Base-by-base conservation (phyloP, 306 rosid species). In the Vicia sativa region DNA sequence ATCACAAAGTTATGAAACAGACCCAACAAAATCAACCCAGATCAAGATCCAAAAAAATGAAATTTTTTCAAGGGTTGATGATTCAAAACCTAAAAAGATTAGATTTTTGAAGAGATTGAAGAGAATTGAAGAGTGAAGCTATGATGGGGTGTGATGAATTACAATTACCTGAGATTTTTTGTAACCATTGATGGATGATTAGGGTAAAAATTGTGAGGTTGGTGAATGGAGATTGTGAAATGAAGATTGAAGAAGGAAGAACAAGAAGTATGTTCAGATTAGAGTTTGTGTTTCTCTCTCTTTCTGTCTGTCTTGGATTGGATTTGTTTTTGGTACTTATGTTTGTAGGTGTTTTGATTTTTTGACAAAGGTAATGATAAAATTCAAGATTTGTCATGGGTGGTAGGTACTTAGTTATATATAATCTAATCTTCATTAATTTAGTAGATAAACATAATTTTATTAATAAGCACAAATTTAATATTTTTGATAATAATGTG, bases 121-220 rank as follows among this genome's bases (percentile, higher is more conserved):
- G n/a, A 58, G 67, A 77, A 42, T 3, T 41, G 72, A 64, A 59
- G 68, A 65, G 38, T 72, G 64, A 37, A 74, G 74, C 84, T 46
- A 29, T 21, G 66, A 34, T 29, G 69, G 81, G 45, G 74, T 11
- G 34, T 34, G 45, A 23, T 61, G 70, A 71, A 5, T 2, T 18
- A 12, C 6, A 65, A 71, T 56, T 73, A 78, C 84, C 84, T 73
- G 3, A 28, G 72, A 66, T 67, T 67, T 72, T n/a, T 68, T 54
- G 70, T 28, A 54, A 75, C 10, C 74, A 62, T 68, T 55, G 61
- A 23, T 53, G 19, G 55, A 18, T 44, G 50, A 45, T 48, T 10
- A 4, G 2, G 29, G 6, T 4, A 65, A 46, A 68, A 61, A 49
- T 67, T 53, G 78, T 31, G 34, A 62, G 72, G 48, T 56, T 12